phyloP scores from a whole-genome alignment of 352 stramenopile species.

The Phytopythium boreale region DNA sequence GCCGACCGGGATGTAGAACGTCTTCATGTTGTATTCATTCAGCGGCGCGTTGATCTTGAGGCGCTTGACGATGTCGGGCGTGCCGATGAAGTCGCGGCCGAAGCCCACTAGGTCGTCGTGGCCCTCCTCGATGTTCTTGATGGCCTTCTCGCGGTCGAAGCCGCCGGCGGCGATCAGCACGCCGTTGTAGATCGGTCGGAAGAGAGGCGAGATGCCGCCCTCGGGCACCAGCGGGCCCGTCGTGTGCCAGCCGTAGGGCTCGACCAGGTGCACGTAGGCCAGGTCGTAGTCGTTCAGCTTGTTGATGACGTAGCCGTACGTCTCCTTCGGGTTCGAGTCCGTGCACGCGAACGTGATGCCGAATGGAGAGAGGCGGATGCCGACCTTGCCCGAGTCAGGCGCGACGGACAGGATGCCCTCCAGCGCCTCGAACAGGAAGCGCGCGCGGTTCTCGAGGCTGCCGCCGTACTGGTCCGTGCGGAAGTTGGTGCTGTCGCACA shows the following conservation, averaged over 20 bases:
- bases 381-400: conserved; percentile 18
- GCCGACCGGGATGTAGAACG: conserved; percentile 18
- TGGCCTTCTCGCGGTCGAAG: conserved; percentile 27
- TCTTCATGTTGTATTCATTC: conserved; percentile 27
- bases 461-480: conserved; percentile 83
- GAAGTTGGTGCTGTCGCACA: conserved; percentile 71
- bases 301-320: conserved; percentile 26
- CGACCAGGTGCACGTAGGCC: conserved; percentile 37
- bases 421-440: conserved; percentile 71
- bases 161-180: conserved; percentile 32
- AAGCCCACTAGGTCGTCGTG: conserved; percentile 40
- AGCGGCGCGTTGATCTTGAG: conserved; percentile 29
- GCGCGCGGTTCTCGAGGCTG: conserved; percentile 68
- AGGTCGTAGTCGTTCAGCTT: conserved; percentile 32
- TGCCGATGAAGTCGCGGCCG: conserved; percentile 51
- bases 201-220: conserved; percentile 24
- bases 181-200: conserved; percentile 38
- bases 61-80: conserved; percentile 43
- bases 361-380: conserved; percentile 19
- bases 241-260: conserved; percentile 27
- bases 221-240: conserved; percentile 17
- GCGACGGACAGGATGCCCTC: conserved; percentile 23
- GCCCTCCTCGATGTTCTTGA: conserved; percentile 25
- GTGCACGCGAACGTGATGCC: conserved; percentile 27
- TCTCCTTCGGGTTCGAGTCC: conserved; percentile 24